Percentiles rank a stretch among this genome's conserved stretches.
These are phyloP conservation scores for Pilaira anomala DNA, from an alignment of 192 early-diverging fungal species.

Conservation along the genomic window DNA sequence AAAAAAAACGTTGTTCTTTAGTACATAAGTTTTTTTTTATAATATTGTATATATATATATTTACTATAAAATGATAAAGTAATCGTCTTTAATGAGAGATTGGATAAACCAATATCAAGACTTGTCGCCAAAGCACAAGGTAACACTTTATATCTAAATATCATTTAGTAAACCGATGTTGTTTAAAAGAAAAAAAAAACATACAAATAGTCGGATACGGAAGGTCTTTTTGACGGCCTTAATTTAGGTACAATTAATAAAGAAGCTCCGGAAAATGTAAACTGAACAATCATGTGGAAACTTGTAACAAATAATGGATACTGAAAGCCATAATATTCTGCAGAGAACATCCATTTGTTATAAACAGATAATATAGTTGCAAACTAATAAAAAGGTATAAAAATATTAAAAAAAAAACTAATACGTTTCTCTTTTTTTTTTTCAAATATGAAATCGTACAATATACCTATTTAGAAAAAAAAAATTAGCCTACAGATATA, in stretches of 20 bases:
- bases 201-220: conserved; percentile 50
- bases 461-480: conserved; percentile 14
- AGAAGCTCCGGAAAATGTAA: conserved; percentile 52
- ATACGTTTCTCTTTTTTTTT: too few species aligned
- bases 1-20: too few species aligned
- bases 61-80: conserved; percentile 90
- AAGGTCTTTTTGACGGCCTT: conserved; percentile 56
- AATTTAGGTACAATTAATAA: conserved; percentile 59
- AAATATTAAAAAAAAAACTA: neutral
- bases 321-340: conserved; percentile 73
- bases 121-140: conserved; percentile 88
- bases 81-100: conserved; percentile 80
- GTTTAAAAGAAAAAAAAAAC: neutral
- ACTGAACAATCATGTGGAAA: conserved; percentile 86
- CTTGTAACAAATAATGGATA: conserved; percentile 87
- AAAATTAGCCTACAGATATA: neutral
- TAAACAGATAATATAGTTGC: conserved; percentile 78
- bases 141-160: conserved; percentile 60
- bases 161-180: neutral
- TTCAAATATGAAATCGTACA: neutral
- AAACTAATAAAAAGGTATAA: conserved; percentile 28
- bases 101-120: conserved; percentile 89
- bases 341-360: conserved; percentile 94
- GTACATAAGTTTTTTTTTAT: conserved; percentile 5
- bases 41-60: neutral